Base-by-base conservation (phyloP, 2,329 filamentous ascomycete genomes). In the Penicillium sp. region DNA sequence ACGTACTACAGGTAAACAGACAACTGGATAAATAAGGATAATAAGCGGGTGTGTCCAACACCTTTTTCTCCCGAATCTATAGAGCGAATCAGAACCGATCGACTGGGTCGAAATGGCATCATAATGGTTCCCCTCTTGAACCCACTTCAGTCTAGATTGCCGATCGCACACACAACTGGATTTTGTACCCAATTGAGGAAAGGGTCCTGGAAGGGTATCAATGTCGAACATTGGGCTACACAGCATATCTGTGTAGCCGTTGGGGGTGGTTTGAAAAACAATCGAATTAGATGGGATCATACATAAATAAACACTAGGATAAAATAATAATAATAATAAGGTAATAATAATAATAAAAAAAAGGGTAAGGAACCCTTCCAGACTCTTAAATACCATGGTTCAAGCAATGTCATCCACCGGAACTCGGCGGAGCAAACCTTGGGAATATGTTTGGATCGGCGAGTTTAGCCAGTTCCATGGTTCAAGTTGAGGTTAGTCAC, bases 101-200 rank as follows among this genome's bases (percentile, higher is more conserved):
- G 24, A 15, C 37, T 51, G 44, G 51, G 42, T 43, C 21, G 17
- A 13, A 32, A 54, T 57, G 42, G 32, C 52, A 58, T 57, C 54
- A 55, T 58, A 58, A 48, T 45, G 21, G 31, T 48, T 49, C 48
- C 22, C 45, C 24, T 48, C 31, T 28, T 21, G 26, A 15, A 43
- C 51, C 55, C 52, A 56, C 54, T 38, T 35, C 4, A 51, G 53
- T 58, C 56, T 58, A 58, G 56, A 58, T 37, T 34, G 56, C 53
- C 51, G 56, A 58, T 57, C 55, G 48, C 53, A 40, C 55, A 56
- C 26, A 38, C 29, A 43, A 21, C 10, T 12, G 26, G 17, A 35
- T 12, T 29, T 34, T 37, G n/a, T 35, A 21, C 21, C 17, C 38
- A 47, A 40, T 39, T 40, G 31, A 45, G 34, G 10, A 42, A 48